A percentile compares a stretch with the other conserved stretches of the same genome.
phyloP scores from a whole-genome alignment of 345 rosid species.

The Geranium rotundifolium region DNA sequence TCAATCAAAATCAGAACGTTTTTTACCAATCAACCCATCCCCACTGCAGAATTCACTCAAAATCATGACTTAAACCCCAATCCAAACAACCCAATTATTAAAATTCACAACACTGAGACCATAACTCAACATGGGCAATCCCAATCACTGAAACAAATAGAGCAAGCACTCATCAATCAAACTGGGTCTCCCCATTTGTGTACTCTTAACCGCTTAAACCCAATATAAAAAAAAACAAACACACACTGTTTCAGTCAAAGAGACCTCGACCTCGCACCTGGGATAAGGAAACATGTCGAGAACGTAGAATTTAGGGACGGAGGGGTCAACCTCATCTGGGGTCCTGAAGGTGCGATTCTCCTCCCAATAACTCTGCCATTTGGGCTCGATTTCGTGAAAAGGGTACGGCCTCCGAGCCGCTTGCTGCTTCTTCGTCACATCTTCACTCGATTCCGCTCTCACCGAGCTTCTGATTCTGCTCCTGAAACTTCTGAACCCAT shows the following conservation, averaged over 20 bases:
- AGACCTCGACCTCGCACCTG: constrained; percentile 30
- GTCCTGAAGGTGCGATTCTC: constrained; percentile 63
- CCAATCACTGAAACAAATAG: too few species aligned
- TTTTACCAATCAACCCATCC: constrained; percentile 80
- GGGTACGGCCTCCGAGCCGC: constrained; percentile 50
- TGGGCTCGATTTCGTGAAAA: constrained; percentile 80
- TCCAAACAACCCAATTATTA: not conserved
- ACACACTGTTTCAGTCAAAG: too few species aligned
- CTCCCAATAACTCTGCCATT: constrained; percentile 89
- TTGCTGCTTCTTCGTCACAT: constrained; percentile 12
- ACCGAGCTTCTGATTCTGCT: not conserved
- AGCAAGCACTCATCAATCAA: not conserved
- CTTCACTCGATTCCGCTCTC: constrained; percentile 14
- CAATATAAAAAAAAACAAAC: not conserved
- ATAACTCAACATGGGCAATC: too few species aligned
- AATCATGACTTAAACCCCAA: not conserved
- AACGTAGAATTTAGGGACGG: constrained; percentile 85
- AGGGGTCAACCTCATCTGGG: constrained; percentile 69
- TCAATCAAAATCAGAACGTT: too few species aligned
- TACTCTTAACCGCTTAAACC: not conserved
- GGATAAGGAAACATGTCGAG: constrained; percentile 99
- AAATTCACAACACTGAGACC: not conserved
- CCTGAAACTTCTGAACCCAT: constrained; percentile 9
- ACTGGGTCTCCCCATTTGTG: not conserved
- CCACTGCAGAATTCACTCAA: constrained; percentile 42